Base-by-base conservation (phyloP, 306 rosid genomes). In the Carpinus fangiana region DNA sequence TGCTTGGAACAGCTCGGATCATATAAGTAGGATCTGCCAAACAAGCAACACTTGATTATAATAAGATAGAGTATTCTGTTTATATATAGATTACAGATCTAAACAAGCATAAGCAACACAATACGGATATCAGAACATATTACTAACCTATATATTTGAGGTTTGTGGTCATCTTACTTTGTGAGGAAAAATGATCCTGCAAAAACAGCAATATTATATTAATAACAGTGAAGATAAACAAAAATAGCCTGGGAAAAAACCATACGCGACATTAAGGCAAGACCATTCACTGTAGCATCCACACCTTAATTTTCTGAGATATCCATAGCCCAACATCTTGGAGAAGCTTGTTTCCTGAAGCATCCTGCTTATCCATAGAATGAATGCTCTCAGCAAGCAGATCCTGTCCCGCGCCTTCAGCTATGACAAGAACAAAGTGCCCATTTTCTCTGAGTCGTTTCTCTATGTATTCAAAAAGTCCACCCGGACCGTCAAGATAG, bases 381-480 rank as follows among this genome's bases (percentile, higher is more conserved):
- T 73, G 77, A 1, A 75, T 64, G 82, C 89, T 88, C 83, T 85
- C 93, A 26, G 97, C 87, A 36, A 91, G 82, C 72, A 92, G 90
- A 13, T 91, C 97, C 85, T 92, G 98, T n/a, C 96, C 99, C 1
- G 99, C 99, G 45, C 99, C 99, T 93, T 95, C 99, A 53, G 99
- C 99, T 43, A 93, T 87, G 78, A 95, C 99, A 41, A 95, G 87
- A 73, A 95, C 99, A 96, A 95, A 86, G 92, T 95, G 99, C 12
- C 96, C 99, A 7, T 84, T 88, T 83, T 95, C 99, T 80, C 74
- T 89, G 34, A 93, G 98, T 41, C 90, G 81, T 83, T 78, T 87
- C 79, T 88, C 93, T 70, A 93, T 82, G 74, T 82, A 91, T 72
- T 95, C 97, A 23, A 70, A 87, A 70, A 95, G 99, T 71, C 99